Base-by-base conservation (phyloP, 2,329 filamentous ascomycete species). In the Zymoseptoria crescenta region DNA sequence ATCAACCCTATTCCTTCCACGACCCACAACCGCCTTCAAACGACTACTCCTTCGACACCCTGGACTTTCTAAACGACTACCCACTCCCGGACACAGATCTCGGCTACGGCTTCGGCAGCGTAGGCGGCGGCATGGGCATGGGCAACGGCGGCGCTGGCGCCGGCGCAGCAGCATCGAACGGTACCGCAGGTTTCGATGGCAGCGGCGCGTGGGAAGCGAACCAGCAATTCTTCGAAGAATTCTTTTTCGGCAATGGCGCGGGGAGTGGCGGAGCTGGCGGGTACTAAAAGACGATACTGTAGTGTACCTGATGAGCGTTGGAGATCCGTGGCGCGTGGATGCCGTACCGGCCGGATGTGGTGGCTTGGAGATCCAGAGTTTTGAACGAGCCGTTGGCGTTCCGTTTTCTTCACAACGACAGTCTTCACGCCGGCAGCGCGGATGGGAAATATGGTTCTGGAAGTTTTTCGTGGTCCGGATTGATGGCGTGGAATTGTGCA, bases 241-340 rank as follows among this genome's bases (percentile, higher is more conserved):
- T 89, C 70, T 88, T 88, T 75, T 88, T 88, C 70, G 85, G 86
- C 0, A 81, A 80, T 69, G 19, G 70, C 64, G 45, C 51, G 70
- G 65, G 55, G 35, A 45, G n/a, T 45, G 13, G 35, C 13, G 35
- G 35, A 45, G 35, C 24, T 16, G 35, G 35, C 35, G 35, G 13
- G 7, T 45, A 45, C 35, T 45, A 45, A 13, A 45, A 16, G 35
- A 45, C n/a, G n/a, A n/a, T n/a, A n/a, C n/a, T n/a, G n/a, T 45
- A 45, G 35, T 45, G 35, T 45, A 45, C 35, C 35, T 45, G 35
- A 16, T 45, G 35, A 16, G 13, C 35, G n/a, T 45, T 45, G 9
- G 35, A 16, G 13, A n/a, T 13, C 35, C 35, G 35, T 16, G 35
- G 35, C 35, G 35, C 16, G 35, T 45, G 35, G 35, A 45, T 6